These are phyloP conservation scores for Cladosporium cucumerinum DNA, from an alignment of 2,329 filamentous ascomycete genomes.

Conservation along the genomic window DNA sequence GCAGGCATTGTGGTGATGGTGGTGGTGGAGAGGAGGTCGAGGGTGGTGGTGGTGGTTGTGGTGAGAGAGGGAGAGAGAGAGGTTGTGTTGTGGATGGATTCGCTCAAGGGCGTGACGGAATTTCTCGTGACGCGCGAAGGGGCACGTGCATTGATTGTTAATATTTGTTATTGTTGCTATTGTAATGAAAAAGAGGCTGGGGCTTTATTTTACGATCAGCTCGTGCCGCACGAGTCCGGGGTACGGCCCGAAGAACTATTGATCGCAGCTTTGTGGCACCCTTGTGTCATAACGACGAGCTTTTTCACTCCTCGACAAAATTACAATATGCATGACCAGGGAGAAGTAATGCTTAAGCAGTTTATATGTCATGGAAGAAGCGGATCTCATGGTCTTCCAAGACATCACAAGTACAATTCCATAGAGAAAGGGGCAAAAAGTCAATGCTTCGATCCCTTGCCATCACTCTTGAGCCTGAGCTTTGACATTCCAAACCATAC, in stretches of 20 bases:
- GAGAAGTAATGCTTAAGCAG: background rate
- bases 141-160: background rate
- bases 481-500: background rate
- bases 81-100: background rate
- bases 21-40: background rate
- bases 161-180: background rate
- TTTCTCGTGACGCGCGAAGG: background rate
- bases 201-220: conserved; percentile 1
- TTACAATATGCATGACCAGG: background rate
- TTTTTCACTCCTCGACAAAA: background rate
- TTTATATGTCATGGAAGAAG: background rate
- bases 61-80: background rate
- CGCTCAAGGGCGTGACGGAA: background rate
- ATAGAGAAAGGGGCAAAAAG: background rate
- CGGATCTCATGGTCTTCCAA: background rate
- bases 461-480: background rate
- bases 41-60: background rate
- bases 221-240: background rate
- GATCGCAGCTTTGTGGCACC: background rate
- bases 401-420: background rate
- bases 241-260: background rate
- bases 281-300: background rate
- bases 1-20: conserved; percentile 11
- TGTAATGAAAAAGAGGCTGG: background rate
- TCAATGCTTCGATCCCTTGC: background rate